These are phyloP conservation scores for Pyrenophora tritici-repentis DNA, from an alignment of 2,329 filamentous ascomycete species.

Conservation along the genomic window DNA sequence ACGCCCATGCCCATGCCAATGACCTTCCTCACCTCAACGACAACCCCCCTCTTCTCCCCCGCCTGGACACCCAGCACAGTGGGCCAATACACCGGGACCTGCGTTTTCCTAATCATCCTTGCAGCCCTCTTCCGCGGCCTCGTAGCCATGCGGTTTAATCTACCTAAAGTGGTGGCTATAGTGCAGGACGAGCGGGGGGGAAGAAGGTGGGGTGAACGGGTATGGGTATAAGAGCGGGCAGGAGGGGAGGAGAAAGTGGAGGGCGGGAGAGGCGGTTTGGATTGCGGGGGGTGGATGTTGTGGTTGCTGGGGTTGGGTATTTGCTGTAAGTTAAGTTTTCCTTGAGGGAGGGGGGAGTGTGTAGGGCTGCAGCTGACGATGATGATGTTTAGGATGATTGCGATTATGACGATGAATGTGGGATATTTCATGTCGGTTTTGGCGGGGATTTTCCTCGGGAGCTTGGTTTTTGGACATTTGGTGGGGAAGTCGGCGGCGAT, in stretches of 20 bases:
- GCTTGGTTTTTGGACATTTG: conserved; percentile 75
- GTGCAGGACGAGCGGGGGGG: neutral
- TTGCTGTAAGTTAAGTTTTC: conserved; percentile 69
- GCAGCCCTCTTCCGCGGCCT: conserved; percentile 70
- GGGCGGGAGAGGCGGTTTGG: conserved; percentile 75
- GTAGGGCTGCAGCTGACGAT: neutral
- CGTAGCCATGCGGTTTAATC: conserved; percentile 65
- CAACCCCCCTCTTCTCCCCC: conserved; percentile 66
- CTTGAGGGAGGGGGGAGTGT: no score
- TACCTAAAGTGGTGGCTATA: conserved; percentile 53
- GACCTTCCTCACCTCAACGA: conserved; percentile 66
- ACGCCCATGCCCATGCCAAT: conserved; percentile 54
- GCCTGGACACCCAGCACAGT: conserved; percentile 71
- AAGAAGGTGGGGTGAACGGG: conserved; percentile 62
- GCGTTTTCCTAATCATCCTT: conserved; percentile 84
- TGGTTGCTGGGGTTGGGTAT: conserved; percentile 77
- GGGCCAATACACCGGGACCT: conserved; percentile 80
- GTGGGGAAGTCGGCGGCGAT: conserved; percentile 11
- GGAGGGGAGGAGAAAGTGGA: conserved; percentile 63
- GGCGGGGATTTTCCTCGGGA: conserved; percentile 77
- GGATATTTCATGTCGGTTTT: conserved; percentile 80
- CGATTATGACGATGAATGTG: conserved; percentile 85
- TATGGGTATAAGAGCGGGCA: neutral
- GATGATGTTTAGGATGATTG: conserved; percentile 71
- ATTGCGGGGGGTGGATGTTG: conserved; percentile 72